Percentiles rank a stretch among this genome's conserved stretches.
phyloP scores from a whole-genome alignment of 441 rosid genomes.

The Melastoma candidum region DNA sequence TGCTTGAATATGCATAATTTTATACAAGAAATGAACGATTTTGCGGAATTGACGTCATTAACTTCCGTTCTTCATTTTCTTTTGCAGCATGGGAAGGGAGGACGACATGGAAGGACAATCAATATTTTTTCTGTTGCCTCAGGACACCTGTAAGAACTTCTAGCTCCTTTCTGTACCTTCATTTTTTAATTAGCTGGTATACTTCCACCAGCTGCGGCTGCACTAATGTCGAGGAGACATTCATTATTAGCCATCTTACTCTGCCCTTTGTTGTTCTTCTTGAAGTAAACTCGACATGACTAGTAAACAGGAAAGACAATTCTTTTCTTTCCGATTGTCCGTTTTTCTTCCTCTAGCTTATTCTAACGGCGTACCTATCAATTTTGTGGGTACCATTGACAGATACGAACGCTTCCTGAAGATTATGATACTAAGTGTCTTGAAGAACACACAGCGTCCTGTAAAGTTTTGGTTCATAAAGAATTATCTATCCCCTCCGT shows the following conservation, averaged over 20 bases:
- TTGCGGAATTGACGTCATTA: slow-evolving; percentile 1
- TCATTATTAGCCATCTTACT: too few relatives aligned
- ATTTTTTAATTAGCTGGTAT: neutral
- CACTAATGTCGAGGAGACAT: too few relatives aligned
- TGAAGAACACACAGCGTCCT: slow-evolving; percentile 86
- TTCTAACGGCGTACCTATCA: neutral
- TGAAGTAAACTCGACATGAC: too few relatives aligned
- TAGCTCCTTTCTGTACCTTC: slow-evolving; percentile 3
- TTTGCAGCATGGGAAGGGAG: slow-evolving; percentile 62
- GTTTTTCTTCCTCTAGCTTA: too few relatives aligned
- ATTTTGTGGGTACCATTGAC: slow-evolving; percentile 22
- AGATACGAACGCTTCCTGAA: slow-evolving; percentile 95
- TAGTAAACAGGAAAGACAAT: too few relatives aligned
- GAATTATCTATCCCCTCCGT: slow-evolving; percentile 96
- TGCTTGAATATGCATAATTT: too few relatives aligned
- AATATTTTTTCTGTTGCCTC: slow-evolving; percentile 97
- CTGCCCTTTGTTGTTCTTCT: too few relatives aligned
- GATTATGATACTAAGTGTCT: slow-evolving; percentile 93
- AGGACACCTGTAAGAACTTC: slow-evolving; percentile 84
- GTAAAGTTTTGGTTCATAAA: slow-evolving; percentile 99
- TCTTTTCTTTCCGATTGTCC: too few relatives aligned
- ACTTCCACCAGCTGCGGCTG: too few relatives aligned
- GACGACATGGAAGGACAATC: slow-evolving; percentile 72
- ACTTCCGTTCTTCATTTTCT: slow-evolving; percentile 13
- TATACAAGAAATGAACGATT: too few relatives aligned